These are phyloP conservation scores for Globisporangium irregulare DNA, from an alignment of 352 stramenopile genomes.

Conservation along the genomic window DNA sequence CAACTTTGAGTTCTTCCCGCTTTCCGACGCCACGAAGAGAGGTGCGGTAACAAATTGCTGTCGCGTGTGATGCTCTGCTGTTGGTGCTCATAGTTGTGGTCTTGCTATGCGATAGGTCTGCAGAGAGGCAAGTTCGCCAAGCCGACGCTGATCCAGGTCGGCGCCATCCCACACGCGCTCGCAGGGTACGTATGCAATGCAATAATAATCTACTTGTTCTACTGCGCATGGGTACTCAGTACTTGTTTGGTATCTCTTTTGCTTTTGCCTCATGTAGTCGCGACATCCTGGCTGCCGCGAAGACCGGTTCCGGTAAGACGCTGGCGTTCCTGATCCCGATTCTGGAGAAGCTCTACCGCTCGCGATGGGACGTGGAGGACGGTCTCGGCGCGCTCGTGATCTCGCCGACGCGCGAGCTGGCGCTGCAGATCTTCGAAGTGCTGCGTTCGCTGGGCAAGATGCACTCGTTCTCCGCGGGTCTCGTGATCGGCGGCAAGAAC, in stretches of 20 bases:
- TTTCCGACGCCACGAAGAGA: conserved; percentile 77
- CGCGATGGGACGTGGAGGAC: conserved; percentile 88
- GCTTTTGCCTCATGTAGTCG: conserved; percentile 26
- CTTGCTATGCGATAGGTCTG: conserved; percentile 21
- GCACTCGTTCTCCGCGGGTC: conserved; percentile 95
- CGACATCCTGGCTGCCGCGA: conserved; percentile 91
- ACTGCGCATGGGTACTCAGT: no score
- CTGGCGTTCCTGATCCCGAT: conserved; percentile 89
- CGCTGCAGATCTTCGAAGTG: conserved; percentile 99
- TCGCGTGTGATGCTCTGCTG: background rate
- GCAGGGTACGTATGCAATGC: conserved; percentile 32
- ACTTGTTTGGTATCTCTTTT: background rate
- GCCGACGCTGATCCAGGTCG: conserved; percentile 89
- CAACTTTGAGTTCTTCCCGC: conserved; percentile 83
- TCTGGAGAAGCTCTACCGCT: conserved; percentile 89
- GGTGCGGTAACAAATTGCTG: conserved; percentile 6
- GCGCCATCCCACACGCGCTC: conserved; percentile 84
- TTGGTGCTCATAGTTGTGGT: background rate
- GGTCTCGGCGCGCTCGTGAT: conserved; percentile 96
- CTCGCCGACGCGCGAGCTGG: conserved; percentile 97
- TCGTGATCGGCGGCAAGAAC: conserved; percentile 97
- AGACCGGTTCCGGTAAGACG: conserved; percentile 94
- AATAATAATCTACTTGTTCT: no score
- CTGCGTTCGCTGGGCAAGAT: conserved; percentile 94
- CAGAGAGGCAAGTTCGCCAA: conserved; percentile 78